Evolutionary conservation across 1,284 basidiomycete genomes (phyloP), one percentile per base, ranked within the genome.

Genomic region (Irpex sp.): DNA sequence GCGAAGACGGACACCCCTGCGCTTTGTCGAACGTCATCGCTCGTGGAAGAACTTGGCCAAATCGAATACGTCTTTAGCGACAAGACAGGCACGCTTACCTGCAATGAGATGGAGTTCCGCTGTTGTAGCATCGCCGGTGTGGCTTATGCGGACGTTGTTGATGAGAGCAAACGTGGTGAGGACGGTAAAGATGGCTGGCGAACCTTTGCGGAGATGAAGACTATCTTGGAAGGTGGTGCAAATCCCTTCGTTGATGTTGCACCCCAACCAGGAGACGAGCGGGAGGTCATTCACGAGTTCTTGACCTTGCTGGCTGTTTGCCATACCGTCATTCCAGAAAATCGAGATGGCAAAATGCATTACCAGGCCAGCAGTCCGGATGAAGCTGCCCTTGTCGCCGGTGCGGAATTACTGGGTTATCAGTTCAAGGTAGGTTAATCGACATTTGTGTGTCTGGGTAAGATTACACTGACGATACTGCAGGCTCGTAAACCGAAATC

Each of bases 61-160:
- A 98, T 99, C 66, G 94, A 97, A 76, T 99, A 96, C 73, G 94
- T 99, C 33, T 99, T 99, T 76, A 95, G 92, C 58, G 97, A 99
- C 81, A 99, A 99, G 80, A 99, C 96, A 0, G 96, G 96, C 4
- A 99, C 97, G 0, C 80, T 99, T 39, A 99, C 96, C 3, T 85
- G 94, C 62, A 99, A 99, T 76, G 93, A 97, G 75, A 99, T 99
- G 97, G 95, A 98, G 76, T 99, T 99, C 75, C 86, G 88, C 28
- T 91, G 93, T 73, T 97, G 92, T 71, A 91, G 87, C 55, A 88
- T 99, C 60, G 94, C 84, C 16, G 97, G 97, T 3, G 83, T 90
- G 6, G 89, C 89, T 23, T 99, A 98, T 74, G 89, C 94, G 0
- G 95, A 96, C 65, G 81, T 84, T 7, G 91, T 96, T 5, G 94